Base-by-base conservation (phyloP, 1,284 basidiomycete genomes). In the Psilocybe mexicana region DNA sequence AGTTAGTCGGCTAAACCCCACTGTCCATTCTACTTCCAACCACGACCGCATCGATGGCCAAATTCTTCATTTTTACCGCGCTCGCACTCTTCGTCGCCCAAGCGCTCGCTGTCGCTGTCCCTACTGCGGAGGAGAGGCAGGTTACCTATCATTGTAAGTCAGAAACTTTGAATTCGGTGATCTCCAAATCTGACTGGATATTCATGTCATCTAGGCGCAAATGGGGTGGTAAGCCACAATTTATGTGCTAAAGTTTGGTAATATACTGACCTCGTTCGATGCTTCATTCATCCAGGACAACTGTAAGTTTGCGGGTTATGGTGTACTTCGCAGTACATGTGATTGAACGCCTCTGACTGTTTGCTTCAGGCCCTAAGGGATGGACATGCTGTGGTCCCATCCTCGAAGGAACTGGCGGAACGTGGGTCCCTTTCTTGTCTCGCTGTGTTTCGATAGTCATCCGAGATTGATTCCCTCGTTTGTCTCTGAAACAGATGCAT, bases 341-440 rank as follows among this genome's bases (percentile, higher is more conserved):
- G 30, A 44, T 18, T 38, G n/a, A 44, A 43, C 12, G 11, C 10
- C 38, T 30, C 24, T 57, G 50, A 18, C 14, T 1, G 10, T 12
- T 43, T 24, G 2, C 14, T 45, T 24, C 26, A 64, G 63, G 61
- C 43, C 63, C 63, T 24, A 35, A 45, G 33, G 18, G 51, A 40
- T 64, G 58, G 50, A 64, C 63, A 4, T 64, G 63, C 35, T 64
- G 63, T 43, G 63, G 63, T 23, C 63, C 63, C 2, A 48, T 64
- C 38, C 12, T 64, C 7, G 28, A 48, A 25, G 59, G 50, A n/a
- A 55, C 62, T 14, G 63, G 63, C 52, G 63, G 63, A 62, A 64
- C 46, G 63, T 64, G 25, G 46, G 61, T 49, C 25, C 18, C 18
- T 18, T 18, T 18, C 18, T 18, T 18, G 18, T 18, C 18, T 18